These are phyloP conservation scores for Sclerotinia spermophila DNA, from an alignment of 2,329 filamentous ascomycete genomes.

Conservation along the genomic window DNA sequence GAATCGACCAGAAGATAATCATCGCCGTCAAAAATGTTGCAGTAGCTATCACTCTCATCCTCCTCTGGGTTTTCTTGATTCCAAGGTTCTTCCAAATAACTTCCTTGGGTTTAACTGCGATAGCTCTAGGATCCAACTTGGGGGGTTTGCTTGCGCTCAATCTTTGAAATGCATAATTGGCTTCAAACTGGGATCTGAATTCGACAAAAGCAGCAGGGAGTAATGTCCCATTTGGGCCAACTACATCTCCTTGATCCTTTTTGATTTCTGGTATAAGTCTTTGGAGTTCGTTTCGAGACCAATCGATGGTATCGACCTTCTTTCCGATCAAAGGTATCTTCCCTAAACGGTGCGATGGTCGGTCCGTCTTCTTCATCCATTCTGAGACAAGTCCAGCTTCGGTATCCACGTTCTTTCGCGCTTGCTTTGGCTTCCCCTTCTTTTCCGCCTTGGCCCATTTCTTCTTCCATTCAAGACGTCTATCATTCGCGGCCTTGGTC, in stretches of 20 bases:
- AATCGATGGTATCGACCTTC: slow-evolving; percentile 93
- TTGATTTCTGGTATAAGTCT: slow-evolving; percentile 70
- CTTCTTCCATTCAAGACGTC: slow-evolving; percentile 49
- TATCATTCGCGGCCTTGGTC: slow-evolving; percentile 71
- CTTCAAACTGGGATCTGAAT: slow-evolving; percentile 75
- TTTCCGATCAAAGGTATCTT: slow-evolving; percentile 70
- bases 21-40: slow-evolving; percentile 67
- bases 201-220: slow-evolving; percentile 75
- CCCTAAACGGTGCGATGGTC: slow-evolving; percentile 71
- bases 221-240: slow-evolving; percentile 55
- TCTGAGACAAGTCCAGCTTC: slow-evolving; percentile 66
- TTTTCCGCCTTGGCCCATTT: slow-evolving; percentile 42
- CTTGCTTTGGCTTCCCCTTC: slow-evolving; percentile 37
- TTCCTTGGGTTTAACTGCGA: slow-evolving; percentile 75
- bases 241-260: slow-evolving; percentile 58
- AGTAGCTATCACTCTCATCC: slow-evolving; percentile 65
- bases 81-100: slow-evolving; percentile 83
- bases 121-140: slow-evolving; percentile 75
- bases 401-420: slow-evolving; percentile 49
- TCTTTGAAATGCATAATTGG: slow-evolving; percentile 80
- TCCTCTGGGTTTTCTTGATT: slow-evolving; percentile 78
- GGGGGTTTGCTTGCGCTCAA: slow-evolving; percentile 78
- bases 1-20: slow-evolving; percentile 81
- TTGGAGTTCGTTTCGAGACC: slow-evolving; percentile 74
- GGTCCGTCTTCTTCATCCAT: slow-evolving; percentile 68